A percentile compares a stretch with the other conserved stretches of the same genome.
These are phyloP conservation scores for Lichtheimia ramosa DNA, from an alignment of 371 early-diverging fungal species.

Conservation along the genomic window DNA sequence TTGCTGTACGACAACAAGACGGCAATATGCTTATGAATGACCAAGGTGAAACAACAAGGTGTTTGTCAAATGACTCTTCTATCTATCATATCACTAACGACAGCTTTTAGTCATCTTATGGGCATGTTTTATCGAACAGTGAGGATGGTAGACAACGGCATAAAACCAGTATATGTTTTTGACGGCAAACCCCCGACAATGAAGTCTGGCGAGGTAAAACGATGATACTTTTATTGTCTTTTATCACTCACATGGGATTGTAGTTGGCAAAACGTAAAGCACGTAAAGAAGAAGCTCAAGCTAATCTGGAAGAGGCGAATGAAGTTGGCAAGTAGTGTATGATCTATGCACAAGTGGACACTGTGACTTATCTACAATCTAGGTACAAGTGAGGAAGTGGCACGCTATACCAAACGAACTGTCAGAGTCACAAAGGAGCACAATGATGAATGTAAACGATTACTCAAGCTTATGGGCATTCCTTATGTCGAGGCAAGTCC, in stretches of 20 bases:
- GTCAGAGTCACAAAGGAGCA: slow-evolving; percentile 96
- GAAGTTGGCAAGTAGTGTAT: slow-evolving; percentile 61
- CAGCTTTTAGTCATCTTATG: slow-evolving; percentile 84
- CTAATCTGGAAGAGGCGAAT: slow-evolving; percentile 80
- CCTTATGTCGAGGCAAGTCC: slow-evolving; percentile 80
- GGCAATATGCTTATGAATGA: slow-evolving; percentile 89
- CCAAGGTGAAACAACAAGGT: slow-evolving; percentile 94
- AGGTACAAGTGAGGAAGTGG: slow-evolving; percentile 83
- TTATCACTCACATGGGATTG: neutral
- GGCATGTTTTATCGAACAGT: slow-evolving; percentile 99
- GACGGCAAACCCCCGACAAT: slow-evolving; percentile 98
- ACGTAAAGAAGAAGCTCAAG: slow-evolving; percentile 83
- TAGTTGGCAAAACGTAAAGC: slow-evolving; percentile 89
- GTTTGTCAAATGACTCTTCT: neutral
- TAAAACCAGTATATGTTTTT: slow-evolving; percentile 99
- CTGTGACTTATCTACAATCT: neutral
- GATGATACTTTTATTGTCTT: neutral
- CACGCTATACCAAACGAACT: slow-evolving; percentile 90
- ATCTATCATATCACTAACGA: neutral
- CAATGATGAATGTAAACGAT: slow-evolving; percentile 92
- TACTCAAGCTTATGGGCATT: slow-evolving; percentile 96
- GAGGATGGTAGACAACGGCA: slow-evolving; percentile 97
- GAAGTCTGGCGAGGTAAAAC: slow-evolving; percentile 89
- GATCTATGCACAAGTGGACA: neutral
- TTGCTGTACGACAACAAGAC: slow-evolving; percentile 94